These are phyloP conservation scores for Lipomyces anomalus DNA, from an alignment of 805 yeast genomes.

Conservation along the genomic window DNA sequence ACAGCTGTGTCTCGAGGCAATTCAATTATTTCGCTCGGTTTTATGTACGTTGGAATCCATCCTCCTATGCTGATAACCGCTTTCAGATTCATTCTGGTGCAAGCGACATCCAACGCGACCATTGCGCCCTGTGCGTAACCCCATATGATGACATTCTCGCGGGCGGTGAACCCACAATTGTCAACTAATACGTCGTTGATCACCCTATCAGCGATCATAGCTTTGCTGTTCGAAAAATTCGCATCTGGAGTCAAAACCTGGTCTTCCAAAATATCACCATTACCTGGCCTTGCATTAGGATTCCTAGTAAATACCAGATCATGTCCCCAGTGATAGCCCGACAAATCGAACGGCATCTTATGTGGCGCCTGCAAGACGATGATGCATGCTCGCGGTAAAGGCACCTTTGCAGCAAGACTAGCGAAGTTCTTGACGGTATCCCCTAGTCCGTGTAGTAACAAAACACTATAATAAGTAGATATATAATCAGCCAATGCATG, in stretches of 20 bases:
- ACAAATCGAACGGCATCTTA: slow-evolving; percentile 24
- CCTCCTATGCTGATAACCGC: slow-evolving; percentile 24
- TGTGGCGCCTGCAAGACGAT: slow-evolving; percentile 20
- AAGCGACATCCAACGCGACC: slow-evolving; percentile 21
- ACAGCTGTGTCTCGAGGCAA: slow-evolving; percentile 17
- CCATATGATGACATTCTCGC: slow-evolving; percentile 16
- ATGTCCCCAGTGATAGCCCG: slow-evolving; percentile 25
- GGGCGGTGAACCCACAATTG: slow-evolving; percentile 19
- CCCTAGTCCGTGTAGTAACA: slow-evolving; percentile 23
- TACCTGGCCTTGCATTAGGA: slow-evolving; percentile 4
- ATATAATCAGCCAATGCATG: background rate
- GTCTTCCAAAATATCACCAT: slow-evolving; percentile 9
- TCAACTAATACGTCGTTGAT: slow-evolving; percentile 8
- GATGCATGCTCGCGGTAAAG: slow-evolving; percentile 14
- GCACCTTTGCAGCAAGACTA: slow-evolving; percentile 15
- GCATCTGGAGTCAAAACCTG: slow-evolving; percentile 23
- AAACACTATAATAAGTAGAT: slow-evolving; percentile 3
- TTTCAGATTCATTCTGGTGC: slow-evolving; percentile 8
- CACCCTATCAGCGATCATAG: slow-evolving; percentile 2
- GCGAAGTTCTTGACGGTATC: slow-evolving; percentile 15
- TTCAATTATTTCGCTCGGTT: slow-evolving; percentile 16
- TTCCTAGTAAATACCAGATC: slow-evolving; percentile 19
- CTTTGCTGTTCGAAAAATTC: slow-evolving; percentile 6
- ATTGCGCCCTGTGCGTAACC: slow-evolving; percentile 25
- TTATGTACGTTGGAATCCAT: slow-evolving; percentile 16